Base-by-base conservation (phyloP, 345 rosid genomes). In the Populus alba region DNA sequence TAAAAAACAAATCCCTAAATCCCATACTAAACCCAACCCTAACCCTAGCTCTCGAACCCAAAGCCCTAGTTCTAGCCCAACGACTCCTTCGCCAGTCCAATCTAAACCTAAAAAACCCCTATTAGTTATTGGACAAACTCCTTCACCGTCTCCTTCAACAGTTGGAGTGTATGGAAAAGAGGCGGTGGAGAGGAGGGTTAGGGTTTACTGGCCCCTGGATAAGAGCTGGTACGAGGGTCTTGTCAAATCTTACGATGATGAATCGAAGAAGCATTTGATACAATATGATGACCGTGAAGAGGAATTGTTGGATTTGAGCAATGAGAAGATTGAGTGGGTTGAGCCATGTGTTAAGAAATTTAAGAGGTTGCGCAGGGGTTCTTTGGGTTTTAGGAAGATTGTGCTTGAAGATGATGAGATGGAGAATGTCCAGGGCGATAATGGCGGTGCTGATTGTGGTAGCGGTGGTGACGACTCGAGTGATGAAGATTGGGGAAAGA, bases 151-250 rank as follows among this genome's bases (percentile, higher is more conserved):
- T 45, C 63, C 74, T 16, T 72, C 85, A 25, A 83, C 75, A n/a
- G 29, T 31, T 16, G 74, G 61, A 57, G 76, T 81, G 4, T 88
- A 78, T 80, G 95, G 89, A 2, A 84, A 80, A 7, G 97, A 92
- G 83, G 97, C 89, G 18, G 81, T 91, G 53, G 90, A 83, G 9
- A 90, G 78, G 91, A 83, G 90, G 83, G 73, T 96, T 77, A 87
- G 84, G 89, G 92, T 96, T 86, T 94, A 85, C 79, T 96, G 99
- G 99, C 98, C 99, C 65, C 76, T 96, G 90, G 98, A 96, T 85
- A 85, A 90, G 83, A 79, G 75, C 70, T 92, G 97, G 98, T 96
- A 92, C 73, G 95, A 94, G 53, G 99, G 97, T 72, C 68, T 55
- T 33, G 93, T 96, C 47, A 83, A 78, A 62, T 87, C 81, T 43